Base-by-base conservation (phyloP, 2,329 filamentous ascomycete species). In the Diplodia intermedia region DNA sequence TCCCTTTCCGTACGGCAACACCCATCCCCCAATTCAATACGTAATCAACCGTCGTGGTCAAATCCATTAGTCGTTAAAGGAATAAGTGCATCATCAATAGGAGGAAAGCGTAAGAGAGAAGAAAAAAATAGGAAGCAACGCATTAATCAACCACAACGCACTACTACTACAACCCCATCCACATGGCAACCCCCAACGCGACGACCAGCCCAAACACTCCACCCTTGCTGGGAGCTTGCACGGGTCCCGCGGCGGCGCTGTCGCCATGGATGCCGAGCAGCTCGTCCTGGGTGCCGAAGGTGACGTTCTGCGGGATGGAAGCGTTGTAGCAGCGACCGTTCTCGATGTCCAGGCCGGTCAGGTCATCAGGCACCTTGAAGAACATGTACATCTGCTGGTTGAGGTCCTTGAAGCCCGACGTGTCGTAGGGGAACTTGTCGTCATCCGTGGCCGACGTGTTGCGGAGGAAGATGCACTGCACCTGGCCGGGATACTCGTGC, bases 381-480 rank as follows among this genome's bases (percentile, higher is more conserved):
- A 94, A 94, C 91, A 94, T 93, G 80, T 92, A 94, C 71, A 82
- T 86, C 38, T 82, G 82, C 76, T 89, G 86, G 62, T 90, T 85
- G 53, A 94, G 75, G 2, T 81, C 85, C 79, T 91, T 82, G 80
- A 94, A 94, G 0, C 88, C 89, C 26, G 82, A 82, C 0, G 91
- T 94, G 73, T 93, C 85, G 78, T 94, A 94, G 0, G 91, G 91
- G 78, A 93, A 92, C 70, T 85, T 84, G 76, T 92, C 87, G 0
- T 78, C 71, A 71, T 94, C 91, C 0, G 91, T 93, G 0, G 88
- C 84, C 9, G 85, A 87, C 0, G 90, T 92, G 78, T 94, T 94
- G 66, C 91, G 86, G 26, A 94, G 81, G 71, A 92, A 87, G 72
- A 94, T 93, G 77, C 91, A 94, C 73, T 90, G 88, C 4, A 94